Evolutionary conservation across 179 eudicot genomes (phyloP).

Genomic region (Camellia oleifera): DNA sequence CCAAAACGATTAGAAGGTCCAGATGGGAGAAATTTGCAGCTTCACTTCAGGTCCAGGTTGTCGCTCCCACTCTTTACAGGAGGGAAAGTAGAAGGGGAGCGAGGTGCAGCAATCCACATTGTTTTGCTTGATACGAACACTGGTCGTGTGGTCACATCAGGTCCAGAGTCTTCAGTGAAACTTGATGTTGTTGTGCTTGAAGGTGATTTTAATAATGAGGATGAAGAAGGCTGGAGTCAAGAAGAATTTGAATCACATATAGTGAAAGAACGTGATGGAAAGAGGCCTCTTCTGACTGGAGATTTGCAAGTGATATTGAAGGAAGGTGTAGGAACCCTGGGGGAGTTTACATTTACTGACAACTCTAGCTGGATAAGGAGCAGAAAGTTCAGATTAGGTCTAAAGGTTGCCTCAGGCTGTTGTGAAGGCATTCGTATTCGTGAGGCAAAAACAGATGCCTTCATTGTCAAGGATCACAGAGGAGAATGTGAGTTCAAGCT

Average conservation of each 20-base stretch:
- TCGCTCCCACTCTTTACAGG: constrained; percentile 94
- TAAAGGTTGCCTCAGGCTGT: constrained; percentile 69
- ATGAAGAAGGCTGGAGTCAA: constrained; percentile 77
- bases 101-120: constrained; percentile 82
- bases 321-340: constrained; percentile 95
- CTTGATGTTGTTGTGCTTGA: constrained; percentile 92
- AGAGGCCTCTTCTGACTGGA: constrained; percentile 86
- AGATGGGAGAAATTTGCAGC: constrained; percentile 86
- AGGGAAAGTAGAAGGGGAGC: constrained; percentile 98
- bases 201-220: constrained; percentile 95
- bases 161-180: constrained; percentile 74
- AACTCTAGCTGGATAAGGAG: constrained; percentile 98
- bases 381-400: constrained; percentile 88
- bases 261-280: constrained; percentile 93
- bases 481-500: constrained; percentile 73
- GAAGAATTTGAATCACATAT: constrained; percentile 89
- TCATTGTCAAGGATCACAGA: constrained; percentile 95
- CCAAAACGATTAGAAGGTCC: constrained; percentile 79
- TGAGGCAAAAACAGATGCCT: constrained; percentile 95
- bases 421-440: constrained; percentile 73
- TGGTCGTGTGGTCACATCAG: constrained; percentile 66
- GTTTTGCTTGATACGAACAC: constrained; percentile 77
- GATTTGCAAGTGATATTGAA: constrained; percentile 80
- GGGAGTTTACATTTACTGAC: constrained; percentile 89
- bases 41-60: constrained; percentile 76